A percentile compares a stretch with the other conserved stretches of the same genome.
These are phyloP conservation scores for Coemansia sp. DNA, from an alignment of 192 early-diverging fungal species.

Conservation along the genomic window DNA sequence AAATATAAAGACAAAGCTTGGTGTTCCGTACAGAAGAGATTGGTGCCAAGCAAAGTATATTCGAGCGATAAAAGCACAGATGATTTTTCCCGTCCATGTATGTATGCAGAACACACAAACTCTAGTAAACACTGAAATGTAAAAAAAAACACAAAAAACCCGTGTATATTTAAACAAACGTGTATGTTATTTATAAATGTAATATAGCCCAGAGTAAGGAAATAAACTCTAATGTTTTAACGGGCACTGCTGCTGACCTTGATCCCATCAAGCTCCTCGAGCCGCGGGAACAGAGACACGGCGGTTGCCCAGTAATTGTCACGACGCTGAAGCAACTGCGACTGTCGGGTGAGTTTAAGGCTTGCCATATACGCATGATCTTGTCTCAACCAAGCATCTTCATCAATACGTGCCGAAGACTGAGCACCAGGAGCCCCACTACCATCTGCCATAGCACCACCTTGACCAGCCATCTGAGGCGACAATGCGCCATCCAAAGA, in stretches of 20 bases:
- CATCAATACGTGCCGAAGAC: conserved; percentile 23
- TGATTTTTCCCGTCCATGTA: too few relatives aligned
- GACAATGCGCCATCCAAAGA: conserved; percentile 31
- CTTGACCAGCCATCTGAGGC: conserved; percentile 23
- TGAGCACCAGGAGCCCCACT: conserved; percentile 1
- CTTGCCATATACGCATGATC: conserved; percentile 24
- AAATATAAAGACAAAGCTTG: neutral
- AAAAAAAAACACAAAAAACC: neutral
- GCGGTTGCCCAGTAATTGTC: conserved; percentile 32
- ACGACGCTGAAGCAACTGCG: conserved; percentile 17
- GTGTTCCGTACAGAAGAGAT: neutral
- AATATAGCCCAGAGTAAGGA: neutral
- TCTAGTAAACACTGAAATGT: neutral
- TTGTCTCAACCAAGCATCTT: conserved; percentile 35
- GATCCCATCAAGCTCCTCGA: conserved; percentile 44
- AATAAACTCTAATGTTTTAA: too few relatives aligned
- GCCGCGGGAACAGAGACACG: conserved; percentile 20
- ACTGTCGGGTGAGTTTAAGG: conserved; percentile 24
- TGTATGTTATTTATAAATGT: neutral
- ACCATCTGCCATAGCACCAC: conserved; percentile 19
- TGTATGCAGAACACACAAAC: neutral
- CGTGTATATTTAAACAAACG: neutral
- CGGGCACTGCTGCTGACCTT: too few relatives aligned
- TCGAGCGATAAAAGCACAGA: neutral
- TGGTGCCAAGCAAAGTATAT: neutral